These are phyloP conservation scores for Byssoonygena ceratinophila DNA, from an alignment of 2,329 filamentous ascomycete genomes.

Conservation along the genomic window DNA sequence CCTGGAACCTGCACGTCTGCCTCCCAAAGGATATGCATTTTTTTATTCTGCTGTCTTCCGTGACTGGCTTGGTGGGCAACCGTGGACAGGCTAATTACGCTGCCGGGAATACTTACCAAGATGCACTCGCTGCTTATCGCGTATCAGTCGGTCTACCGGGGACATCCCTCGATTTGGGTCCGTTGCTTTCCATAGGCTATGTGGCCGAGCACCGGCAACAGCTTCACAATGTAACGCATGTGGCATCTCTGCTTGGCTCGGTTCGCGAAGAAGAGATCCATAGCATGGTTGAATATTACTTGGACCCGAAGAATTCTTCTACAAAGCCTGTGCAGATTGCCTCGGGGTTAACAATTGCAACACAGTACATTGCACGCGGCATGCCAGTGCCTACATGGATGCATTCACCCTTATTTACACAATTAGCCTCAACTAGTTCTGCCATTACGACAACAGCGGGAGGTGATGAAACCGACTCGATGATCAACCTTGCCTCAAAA, in stretches of 20 bases:
- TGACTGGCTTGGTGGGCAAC: constrained; percentile 26
- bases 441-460: background rate
- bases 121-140: constrained; percentile 17
- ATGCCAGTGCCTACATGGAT: constrained; percentile 19
- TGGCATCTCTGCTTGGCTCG: background rate
- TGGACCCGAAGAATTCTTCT: constrained; percentile 13
- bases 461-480: constrained; percentile 2
- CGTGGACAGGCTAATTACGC: constrained; percentile 28
- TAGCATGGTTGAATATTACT: constrained; percentile 16
- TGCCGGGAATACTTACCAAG: constrained; percentile 29
- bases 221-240: background rate
- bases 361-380: constrained; percentile 9
- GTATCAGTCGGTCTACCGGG: background rate
- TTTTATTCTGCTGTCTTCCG: constrained; percentile 34
- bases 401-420: constrained; percentile 21
- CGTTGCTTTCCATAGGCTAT: constrained; percentile 4
- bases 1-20: constrained; percentile 25
- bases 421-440: constrained; percentile 9
- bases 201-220: constrained; percentile 2
- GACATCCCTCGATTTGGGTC: constrained; percentile 5
- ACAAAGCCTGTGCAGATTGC: constrained; percentile 6
- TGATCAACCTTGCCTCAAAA: constrained; percentile 2
- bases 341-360: constrained; percentile 4
- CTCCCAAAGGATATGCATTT: constrained; percentile 31
- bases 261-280: constrained; percentile 9